Conservation (phyloP, 192 early-diverging fungal genomes). For the Linnemannia elongata region DNA sequence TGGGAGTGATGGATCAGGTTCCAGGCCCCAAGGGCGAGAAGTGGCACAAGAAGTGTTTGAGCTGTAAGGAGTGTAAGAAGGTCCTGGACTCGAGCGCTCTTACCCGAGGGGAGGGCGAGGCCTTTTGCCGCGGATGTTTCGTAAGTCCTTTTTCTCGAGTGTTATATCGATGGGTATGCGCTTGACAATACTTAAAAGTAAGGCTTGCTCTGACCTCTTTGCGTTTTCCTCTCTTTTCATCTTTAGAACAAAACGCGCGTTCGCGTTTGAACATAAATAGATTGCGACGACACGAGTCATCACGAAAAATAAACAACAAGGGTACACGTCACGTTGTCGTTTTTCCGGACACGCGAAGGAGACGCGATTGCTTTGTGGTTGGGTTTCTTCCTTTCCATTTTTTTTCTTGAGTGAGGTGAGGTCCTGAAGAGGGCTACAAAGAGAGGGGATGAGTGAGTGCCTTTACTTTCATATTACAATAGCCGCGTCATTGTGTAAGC, state of each 20-base stretch:
- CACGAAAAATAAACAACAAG: too few species aligned
- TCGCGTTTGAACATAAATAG: not conserved
- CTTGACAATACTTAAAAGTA: not conserved
- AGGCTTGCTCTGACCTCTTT: not conserved
- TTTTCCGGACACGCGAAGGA: too few species aligned
- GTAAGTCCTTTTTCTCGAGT: constrained; percentile 52
- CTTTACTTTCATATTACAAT: too few species aligned
- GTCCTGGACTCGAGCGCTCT: constrained; percentile 64
- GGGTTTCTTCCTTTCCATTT: too few species aligned
- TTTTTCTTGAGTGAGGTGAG: too few species aligned
- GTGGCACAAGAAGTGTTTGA: constrained; percentile 70
- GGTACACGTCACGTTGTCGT: too few species aligned
- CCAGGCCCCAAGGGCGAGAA: constrained; percentile 62
- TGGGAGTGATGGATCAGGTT: constrained; percentile 64
- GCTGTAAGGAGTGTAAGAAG: constrained; percentile 63
- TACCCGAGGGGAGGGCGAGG: constrained; percentile 45
- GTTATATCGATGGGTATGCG: not conserved
- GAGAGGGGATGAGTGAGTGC: too few species aligned
- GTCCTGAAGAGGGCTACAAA: too few species aligned
- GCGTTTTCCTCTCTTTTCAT: constrained; percentile 18
- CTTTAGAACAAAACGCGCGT: constrained; percentile 37
- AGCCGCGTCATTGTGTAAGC: not conserved
- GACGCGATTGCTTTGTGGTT: too few species aligned
- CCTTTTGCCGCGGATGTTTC: constrained; percentile 62
- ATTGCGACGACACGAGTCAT: too few species aligned